Percentiles rank a stretch among this genome's conserved stretches.
phyloP scores from a whole-genome alignment of 441 rosid species.

The Gossypium trilobum region DNA sequence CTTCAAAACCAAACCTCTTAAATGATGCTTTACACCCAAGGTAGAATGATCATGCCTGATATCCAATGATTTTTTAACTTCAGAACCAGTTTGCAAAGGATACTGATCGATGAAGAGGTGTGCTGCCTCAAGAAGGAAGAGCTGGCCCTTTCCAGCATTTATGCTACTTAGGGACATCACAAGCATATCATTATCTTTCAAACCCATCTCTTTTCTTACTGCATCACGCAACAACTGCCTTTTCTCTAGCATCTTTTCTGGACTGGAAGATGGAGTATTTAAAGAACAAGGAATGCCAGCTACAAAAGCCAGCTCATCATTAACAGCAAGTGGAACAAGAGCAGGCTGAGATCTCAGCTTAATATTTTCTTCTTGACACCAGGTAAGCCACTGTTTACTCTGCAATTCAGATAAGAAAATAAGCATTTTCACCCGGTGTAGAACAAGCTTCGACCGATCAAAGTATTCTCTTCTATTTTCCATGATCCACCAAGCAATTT shows the following conservation, averaged over 20 bases:
- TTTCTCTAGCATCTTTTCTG: constrained; percentile 57
- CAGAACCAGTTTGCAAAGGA: constrained; percentile 21
- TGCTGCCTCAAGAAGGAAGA: constrained; percentile 72
- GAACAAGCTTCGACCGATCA: constrained; percentile 67
- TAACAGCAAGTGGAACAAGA: constrained; percentile 75
- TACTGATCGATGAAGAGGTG: constrained; percentile 36
- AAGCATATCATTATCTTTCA: constrained; percentile 66
- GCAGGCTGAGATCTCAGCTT: constrained; percentile 77
- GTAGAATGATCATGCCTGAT: constrained; percentile 23
- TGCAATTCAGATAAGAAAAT: constrained; percentile 76
- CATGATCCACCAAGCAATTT: constrained; percentile 98
- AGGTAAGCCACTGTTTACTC: constrained; percentile 76
- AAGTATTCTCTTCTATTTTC: constrained; percentile 91
- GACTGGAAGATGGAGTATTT: constrained; percentile 51
- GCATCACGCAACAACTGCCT: constrained; percentile 51
- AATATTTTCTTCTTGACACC: constrained; percentile 79
- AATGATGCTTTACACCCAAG: constrained; percentile 43
- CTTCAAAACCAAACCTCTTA: constrained; percentile 54
- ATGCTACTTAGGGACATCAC: constrained; percentile 89
- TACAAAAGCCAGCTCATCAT: constrained; percentile 83
- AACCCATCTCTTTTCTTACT: constrained; percentile 70
- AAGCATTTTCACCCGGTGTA: constrained; percentile 71
- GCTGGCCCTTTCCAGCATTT: constrained; percentile 86
- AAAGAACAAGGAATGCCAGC: constrained; percentile 71
- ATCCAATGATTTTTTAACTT: constrained; percentile 30